Percentiles rank a stretch among this genome's conserved stretches.
These are phyloP conservation scores for Colletotrichum lindemuthianum DNA, from an alignment of 2,329 filamentous ascomycete genomes.

Conservation along the genomic window DNA sequence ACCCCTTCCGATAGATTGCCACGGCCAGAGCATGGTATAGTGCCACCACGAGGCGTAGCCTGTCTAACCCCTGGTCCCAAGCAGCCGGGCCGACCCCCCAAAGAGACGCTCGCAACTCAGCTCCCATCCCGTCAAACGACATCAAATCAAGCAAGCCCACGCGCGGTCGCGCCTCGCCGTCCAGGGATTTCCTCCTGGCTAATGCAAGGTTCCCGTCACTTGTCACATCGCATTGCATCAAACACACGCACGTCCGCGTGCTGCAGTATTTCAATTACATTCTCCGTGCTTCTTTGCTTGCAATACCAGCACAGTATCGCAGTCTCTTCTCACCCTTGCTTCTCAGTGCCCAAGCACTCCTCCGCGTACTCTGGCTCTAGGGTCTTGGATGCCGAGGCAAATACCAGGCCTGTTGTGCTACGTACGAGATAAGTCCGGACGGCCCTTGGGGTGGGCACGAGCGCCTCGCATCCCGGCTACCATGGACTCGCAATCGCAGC, in stretches of 20 bases:
- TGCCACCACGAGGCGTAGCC: background rate
- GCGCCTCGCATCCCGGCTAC: too few species aligned
- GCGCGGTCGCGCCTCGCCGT: background rate
- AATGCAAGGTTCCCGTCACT: constrained; percentile 31
- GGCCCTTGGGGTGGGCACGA: too few species aligned
- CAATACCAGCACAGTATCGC: background rate
- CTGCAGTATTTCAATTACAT: constrained; percentile 1
- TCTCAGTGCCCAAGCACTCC: too few species aligned
- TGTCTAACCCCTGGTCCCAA: constrained; percentile 7
- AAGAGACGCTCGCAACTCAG: background rate
- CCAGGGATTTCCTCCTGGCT: background rate
- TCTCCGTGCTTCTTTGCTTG: background rate
- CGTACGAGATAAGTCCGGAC: too few species aligned
- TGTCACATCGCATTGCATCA: constrained; percentile 21
- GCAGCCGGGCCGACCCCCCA: background rate
- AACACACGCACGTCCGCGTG: background rate
- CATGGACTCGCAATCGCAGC: too few species aligned
- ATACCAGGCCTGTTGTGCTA: too few species aligned
- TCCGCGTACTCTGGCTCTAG: too few species aligned
- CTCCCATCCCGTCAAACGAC: background rate
- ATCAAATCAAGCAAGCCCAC: constrained; percentile 4
- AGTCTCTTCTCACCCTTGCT: too few species aligned
- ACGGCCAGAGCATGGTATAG: background rate
- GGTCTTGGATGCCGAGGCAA: too few species aligned
- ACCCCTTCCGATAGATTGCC: background rate